Conservation (phyloP, 1,284 basidiomycete genomes). For the Trametes pubescens region DNA sequence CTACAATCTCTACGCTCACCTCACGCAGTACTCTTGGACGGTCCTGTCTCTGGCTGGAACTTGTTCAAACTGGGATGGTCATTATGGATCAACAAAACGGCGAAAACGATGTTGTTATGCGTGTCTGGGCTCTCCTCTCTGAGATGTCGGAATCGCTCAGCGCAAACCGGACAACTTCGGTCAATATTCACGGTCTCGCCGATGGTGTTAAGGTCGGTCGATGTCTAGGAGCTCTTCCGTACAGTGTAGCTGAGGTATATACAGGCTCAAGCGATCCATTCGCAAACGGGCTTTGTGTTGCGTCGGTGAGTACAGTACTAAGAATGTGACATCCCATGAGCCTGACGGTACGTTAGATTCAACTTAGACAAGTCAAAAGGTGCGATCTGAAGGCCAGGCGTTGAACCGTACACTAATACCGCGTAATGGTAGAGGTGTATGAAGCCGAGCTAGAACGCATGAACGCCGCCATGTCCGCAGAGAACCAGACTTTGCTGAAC, state of each 20-base stretch:
- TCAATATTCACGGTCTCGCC: conserved; percentile 67
- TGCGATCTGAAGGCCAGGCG: conserved; percentile 39
- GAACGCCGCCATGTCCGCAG: conserved; percentile 81
- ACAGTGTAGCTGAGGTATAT: neutral
- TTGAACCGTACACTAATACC: neutral
- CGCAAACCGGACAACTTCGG: conserved; percentile 73
- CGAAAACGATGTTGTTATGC: conserved; percentile 64
- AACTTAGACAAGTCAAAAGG: conserved; percentile 93
- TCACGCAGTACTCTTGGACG: no score
- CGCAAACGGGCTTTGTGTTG: conserved; percentile 91
- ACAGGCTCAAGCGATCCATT: conserved; percentile 71
- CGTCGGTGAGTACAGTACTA: conserved; percentile 62
- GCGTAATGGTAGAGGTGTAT: conserved; percentile 76
- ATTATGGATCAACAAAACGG: conserved; percentile 45
- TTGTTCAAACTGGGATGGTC: conserved; percentile 41
- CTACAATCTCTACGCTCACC: no score
- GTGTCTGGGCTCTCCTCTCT: conserved; percentile 78
- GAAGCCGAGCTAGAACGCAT: conserved; percentile 93
- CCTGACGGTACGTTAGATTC: conserved; percentile 58
- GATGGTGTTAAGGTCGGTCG: conserved; percentile 80
- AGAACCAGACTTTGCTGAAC: conserved; percentile 89
- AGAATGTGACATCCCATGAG: neutral
- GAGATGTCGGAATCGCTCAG: conserved; percentile 88
- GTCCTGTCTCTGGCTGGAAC: neutral
- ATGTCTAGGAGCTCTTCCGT: neutral